Percentiles rank a stretch among this genome's conserved stretches.
These are phyloP conservation scores for Serendipita indica DNA, from an alignment of 768 basidiomycete genomes.

Conservation along the genomic window DNA sequence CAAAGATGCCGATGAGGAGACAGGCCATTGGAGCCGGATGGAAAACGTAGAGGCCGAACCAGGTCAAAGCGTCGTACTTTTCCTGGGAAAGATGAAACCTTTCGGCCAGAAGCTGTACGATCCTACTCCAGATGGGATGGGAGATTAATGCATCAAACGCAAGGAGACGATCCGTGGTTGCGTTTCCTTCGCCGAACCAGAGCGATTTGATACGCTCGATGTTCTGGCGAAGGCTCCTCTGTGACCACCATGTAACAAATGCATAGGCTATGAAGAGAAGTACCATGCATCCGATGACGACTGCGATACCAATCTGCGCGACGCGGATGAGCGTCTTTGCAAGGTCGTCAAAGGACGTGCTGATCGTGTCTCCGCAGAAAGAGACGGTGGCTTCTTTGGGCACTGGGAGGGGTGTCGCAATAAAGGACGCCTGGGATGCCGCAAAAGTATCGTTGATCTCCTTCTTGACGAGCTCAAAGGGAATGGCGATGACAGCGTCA, in stretches of 20 bases:
- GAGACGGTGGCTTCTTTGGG: constrained; percentile 51
- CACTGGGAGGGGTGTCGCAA: constrained; percentile 58
- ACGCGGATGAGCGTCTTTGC: constrained; percentile 64
- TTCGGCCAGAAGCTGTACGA: constrained; percentile 39
- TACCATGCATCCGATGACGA: constrained; percentile 58
- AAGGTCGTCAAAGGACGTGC: constrained; percentile 73
- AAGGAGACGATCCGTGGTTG: constrained; percentile 28
- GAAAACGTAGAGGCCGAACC: constrained; percentile 85
- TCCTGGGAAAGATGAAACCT: constrained; percentile 40
- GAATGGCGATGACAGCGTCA: constrained; percentile 55
- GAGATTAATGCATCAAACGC: constrained; percentile 51
- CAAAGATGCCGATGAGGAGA: constrained; percentile 85
- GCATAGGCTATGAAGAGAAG: constrained; percentile 61
- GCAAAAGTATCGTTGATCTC: constrained; percentile 82
- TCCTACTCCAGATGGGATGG: constrained; percentile 59
- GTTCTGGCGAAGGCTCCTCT: constrained; percentile 52
- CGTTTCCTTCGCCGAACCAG: constrained; percentile 26
- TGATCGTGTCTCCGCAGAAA: constrained; percentile 70
- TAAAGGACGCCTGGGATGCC: constrained; percentile 43
- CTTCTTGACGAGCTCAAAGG: constrained; percentile 75
- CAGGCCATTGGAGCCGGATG: constrained; percentile 83
- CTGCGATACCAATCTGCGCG: constrained; percentile 61
- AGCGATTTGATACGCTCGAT: constrained; percentile 58
- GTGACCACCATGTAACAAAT: constrained; percentile 78
- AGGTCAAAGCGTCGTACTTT: constrained; percentile 57